Evolutionary conservation across 208 protist genomes (phyloP), one percentile per base, ranked within the genome.

Genomic region (Leishmania gerbilli): DNA sequence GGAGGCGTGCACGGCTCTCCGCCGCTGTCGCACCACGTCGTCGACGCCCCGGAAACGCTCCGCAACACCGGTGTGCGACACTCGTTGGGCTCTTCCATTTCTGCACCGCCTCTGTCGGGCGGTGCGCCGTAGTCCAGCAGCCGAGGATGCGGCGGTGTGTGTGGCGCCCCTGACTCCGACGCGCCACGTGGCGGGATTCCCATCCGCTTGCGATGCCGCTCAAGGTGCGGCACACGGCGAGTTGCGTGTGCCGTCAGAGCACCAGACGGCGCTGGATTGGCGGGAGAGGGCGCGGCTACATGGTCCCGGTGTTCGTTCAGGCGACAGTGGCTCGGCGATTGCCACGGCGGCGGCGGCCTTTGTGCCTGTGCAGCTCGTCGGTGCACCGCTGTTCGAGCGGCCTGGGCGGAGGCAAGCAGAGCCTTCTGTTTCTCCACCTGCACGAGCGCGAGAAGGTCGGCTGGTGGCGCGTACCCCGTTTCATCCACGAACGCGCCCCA

Each of bases 401-500:
- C 72, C 34, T 76, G 72, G 19, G 49, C 51, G 53, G 72, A 56
- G 31, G 34, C 67, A 42, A 37, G 60, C 64, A 37, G 31, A 15
- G 56, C 58, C 56, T 65, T 21, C 27, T 83, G 78, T 27, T 56
- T 77, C 53, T 68, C 55, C 2, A 15, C 65, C 37, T 81, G 24
- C 42, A 77, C 37, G 45, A 68, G 51, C 19, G 64, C 45, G 13
- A 75, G 65, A 2, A 86, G 27, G 21, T 86, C 78, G 27, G 40
- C 5, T 7, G 79, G 79, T 17, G 78, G 56, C 13, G 47, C 37
- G 37, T 75, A 74, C 37, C 3, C 67, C 9, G 82, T 11, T 60
- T 96, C 93, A 65, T 93, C 90, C 1, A 96, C 79, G 79, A 96
- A 96, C 1, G 86, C 76, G 47, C 93, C 93, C 90, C 91, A 96